Evolutionary conservation across 2,329 filamentous ascomycete genomes (phyloP).

Genomic region (Sporothrix curviconia): DNA sequence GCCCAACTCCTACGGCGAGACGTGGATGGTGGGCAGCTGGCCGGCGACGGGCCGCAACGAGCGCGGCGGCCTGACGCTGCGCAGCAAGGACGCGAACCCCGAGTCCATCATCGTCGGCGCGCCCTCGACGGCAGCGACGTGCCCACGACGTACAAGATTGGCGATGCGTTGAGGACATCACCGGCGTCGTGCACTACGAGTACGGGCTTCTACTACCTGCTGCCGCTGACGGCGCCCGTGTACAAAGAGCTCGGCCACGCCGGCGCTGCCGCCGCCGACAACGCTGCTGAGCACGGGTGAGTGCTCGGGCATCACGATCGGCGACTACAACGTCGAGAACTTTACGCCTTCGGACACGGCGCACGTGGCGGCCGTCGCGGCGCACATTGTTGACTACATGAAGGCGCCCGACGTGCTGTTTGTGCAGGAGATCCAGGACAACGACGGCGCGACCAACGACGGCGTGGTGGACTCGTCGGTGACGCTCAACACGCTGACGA

Average conservation of each 20-base stretch:
- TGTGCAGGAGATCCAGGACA: conserved; percentile 65
- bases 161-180: conserved; percentile 58
- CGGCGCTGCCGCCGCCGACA: conserved; percentile 42
- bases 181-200: conserved; percentile 58
- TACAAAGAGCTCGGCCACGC: conserved; percentile 39
- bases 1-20: conserved; percentile 60
- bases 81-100: conserved; percentile 58
- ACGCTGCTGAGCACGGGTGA: conserved; percentile 47
- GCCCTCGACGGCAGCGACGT: conserved; percentile 61
- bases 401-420: conserved; percentile 59
- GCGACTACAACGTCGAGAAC: conserved; percentile 66
- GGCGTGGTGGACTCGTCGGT: conserved; percentile 49
- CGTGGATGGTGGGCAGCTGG: conserved; percentile 63
- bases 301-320: conserved; percentile 57
- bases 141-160: conserved; percentile 53
- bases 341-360: conserved; percentile 46
- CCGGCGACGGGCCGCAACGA: conserved; percentile 54
- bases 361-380: conserved; percentile 52
- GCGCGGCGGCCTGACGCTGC: conserved; percentile 59
- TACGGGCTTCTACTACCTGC: conserved; percentile 65
- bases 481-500: conserved; percentile 51
- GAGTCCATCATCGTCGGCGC: conserved; percentile 60
- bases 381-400: conserved; percentile 59
- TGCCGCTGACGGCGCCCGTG: conserved; percentile 52
- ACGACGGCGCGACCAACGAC: conserved; percentile 55